phyloP scores from a whole-genome alignment of 306 rosid species.

The Begonia peltatifolia region DNA sequence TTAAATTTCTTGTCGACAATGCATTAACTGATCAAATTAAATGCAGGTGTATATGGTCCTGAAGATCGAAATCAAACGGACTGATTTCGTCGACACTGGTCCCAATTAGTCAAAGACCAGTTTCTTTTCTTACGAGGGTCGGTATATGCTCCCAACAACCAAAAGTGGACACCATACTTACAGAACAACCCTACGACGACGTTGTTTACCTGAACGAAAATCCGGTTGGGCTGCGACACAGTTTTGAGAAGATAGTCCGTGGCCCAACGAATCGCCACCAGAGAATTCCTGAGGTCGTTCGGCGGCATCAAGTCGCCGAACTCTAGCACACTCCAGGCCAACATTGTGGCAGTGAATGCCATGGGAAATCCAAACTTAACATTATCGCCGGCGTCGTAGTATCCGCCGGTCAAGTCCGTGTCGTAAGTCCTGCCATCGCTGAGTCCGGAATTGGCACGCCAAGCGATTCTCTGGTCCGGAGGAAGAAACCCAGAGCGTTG shows the following conservation, averaged over 20 bases:
- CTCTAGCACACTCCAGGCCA: constrained; percentile 55
- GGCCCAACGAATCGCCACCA: constrained; percentile 46
- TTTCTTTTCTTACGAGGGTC: too few species aligned
- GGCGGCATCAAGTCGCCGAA: constrained; percentile 48
- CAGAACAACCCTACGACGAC: too few species aligned
- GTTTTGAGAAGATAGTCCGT: constrained; percentile 50
- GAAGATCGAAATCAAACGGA: too few species aligned
- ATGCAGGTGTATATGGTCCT: too few species aligned
- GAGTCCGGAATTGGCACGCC: constrained; percentile 84
- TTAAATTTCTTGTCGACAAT: too few species aligned
- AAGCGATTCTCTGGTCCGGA: constrained; percentile 60
- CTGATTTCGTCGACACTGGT: too few species aligned
- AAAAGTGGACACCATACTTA: too few species aligned
- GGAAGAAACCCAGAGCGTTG: constrained; percentile 94
- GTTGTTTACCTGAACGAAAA: too few species aligned
- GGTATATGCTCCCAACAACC: too few species aligned
- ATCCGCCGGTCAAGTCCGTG: constrained; percentile 45
- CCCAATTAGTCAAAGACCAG: too few species aligned
- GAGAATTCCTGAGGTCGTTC: constrained; percentile 14
- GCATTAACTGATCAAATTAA: too few species aligned
- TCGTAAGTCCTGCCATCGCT: constrained; percentile 40
- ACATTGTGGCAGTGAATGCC: constrained; percentile 53
- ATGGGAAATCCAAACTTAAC: constrained; percentile 50
- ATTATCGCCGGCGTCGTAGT: constrained; percentile 69
- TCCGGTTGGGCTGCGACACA: too few species aligned